Evolutionary conservation across 2,329 filamentous ascomycete genomes (phyloP).

Genomic region (Fusarium sp.): DNA sequence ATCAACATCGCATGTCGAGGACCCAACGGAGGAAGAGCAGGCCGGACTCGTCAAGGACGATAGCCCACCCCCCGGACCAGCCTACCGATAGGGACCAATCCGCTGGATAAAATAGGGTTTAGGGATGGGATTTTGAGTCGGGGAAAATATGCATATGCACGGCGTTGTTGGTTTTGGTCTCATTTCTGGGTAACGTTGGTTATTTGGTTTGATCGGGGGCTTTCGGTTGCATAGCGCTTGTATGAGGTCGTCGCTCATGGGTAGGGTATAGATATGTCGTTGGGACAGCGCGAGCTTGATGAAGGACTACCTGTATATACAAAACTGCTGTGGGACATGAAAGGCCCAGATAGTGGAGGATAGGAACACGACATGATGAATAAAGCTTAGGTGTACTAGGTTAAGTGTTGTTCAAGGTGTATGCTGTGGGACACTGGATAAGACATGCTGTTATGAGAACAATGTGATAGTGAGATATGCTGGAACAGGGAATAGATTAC

Average conservation of each 20-base stretch:
- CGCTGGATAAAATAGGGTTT: conserved; percentile 9
- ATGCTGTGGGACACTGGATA: neutral
- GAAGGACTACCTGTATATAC: conserved; percentile 40
- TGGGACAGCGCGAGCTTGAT: conserved; percentile 43
- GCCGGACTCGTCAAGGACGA: conserved; percentile 82
- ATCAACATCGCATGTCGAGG: conserved; percentile 37
- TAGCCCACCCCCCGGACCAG: conserved; percentile 14
- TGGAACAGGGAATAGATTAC: neutral
- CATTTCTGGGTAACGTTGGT: conserved; percentile 11
- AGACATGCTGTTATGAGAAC: neutral
- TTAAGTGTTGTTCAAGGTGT: conserved; percentile 1
- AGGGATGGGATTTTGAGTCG: conserved; percentile 11
- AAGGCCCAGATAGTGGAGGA: conserved; percentile 18
- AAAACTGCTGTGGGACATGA: conserved; percentile 27
- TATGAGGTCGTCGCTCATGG: conserved; percentile 39
- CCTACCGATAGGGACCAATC: conserved; percentile 37
- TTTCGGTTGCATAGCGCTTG: conserved; percentile 35
- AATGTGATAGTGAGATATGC: neutral
- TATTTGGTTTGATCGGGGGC: conserved; percentile 2
- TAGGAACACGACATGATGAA: conserved; percentile 45
- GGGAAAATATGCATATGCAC: conserved; percentile 38
- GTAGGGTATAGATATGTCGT: conserved; percentile 38
- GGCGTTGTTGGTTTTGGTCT: conserved; percentile 42
- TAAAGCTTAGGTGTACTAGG: conserved; percentile 37
- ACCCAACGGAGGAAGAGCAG: conserved; percentile 82